A percentile compares a stretch with the other conserved stretches of the same genome.
These are phyloP conservation scores for Lipomyces chichibuensis DNA, from an alignment of 805 yeast genomes.

Conservation along the genomic window DNA sequence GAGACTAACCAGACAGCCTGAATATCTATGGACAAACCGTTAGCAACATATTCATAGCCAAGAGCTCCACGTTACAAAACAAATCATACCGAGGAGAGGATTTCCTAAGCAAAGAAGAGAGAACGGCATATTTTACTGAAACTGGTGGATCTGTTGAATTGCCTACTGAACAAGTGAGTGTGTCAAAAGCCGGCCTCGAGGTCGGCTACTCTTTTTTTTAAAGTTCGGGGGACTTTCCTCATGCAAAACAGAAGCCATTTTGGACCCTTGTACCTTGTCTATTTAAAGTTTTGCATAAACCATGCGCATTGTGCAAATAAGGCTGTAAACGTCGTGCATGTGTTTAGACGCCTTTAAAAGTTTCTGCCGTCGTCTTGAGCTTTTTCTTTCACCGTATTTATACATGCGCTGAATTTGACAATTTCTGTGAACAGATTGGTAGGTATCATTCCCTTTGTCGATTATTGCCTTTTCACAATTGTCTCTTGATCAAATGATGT, in stretches of 20 bases:
- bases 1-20: conserved; percentile 35
- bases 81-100: conserved; percentile 36
- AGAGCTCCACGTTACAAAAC: not conserved
- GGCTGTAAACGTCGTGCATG: not conserved
- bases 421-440: no score
- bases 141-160: not conserved
- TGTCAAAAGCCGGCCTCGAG: not conserved
- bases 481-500: conserved; percentile 41
- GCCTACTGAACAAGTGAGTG: not conserved
- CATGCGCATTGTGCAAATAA: not conserved
- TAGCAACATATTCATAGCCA: conserved; percentile 2
- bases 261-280: not conserved
- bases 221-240: not conserved
- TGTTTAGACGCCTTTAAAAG: no score
- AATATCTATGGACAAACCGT: conserved; percentile 26
- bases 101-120: conserved; percentile 36
- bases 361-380: no score
- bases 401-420: no score
- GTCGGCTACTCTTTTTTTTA: not conserved
- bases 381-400: no score
- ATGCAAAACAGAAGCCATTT: no score
- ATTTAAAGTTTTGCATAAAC: not conserved
- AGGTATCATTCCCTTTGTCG: not conserved
- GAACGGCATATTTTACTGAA: conserved; percentile 25
- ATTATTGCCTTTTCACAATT: not conserved